phyloP scores from a whole-genome alignment of 176 grass and related monocot genomes.

The Metroxylon sagu region DNA sequence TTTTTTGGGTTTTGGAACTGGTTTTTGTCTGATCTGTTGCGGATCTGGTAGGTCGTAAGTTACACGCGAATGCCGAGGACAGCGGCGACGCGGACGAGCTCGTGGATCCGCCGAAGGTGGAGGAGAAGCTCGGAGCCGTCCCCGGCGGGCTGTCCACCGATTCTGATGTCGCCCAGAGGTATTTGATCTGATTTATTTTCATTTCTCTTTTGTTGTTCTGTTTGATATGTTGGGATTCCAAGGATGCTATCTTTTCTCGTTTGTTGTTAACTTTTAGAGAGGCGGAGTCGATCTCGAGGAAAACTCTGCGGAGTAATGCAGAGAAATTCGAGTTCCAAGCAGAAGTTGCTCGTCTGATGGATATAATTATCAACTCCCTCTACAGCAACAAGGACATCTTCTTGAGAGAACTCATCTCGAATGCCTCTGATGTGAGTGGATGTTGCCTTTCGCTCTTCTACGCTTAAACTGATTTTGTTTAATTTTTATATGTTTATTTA shows the following conservation, averaged over 20 bases:
- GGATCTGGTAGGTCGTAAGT: constrained; percentile 55
- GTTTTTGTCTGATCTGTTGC: background rate
- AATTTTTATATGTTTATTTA: too few relatives aligned
- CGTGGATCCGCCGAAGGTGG: constrained; percentile 71
- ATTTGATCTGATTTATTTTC: background rate
- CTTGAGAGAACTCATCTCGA: constrained; percentile 27
- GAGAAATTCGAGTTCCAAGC: constrained; percentile 1
- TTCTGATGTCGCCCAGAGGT: constrained; percentile 77
- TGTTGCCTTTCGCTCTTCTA: too few relatives aligned
- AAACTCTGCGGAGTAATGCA: background rate
- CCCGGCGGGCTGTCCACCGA: constrained; percentile 84
- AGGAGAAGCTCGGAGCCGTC: constrained; percentile 87
- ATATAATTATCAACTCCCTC: constrained; percentile 10
- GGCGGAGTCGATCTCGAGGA: constrained; percentile 12
- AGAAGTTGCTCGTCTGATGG: background rate
- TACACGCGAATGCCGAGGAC: constrained; percentile 89
- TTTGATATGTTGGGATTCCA: constrained; percentile 10
- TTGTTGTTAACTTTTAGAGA: constrained; percentile 40
- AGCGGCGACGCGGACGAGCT: constrained; percentile 53
- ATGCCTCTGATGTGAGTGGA: constrained; percentile 80
- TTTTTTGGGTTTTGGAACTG: constrained; percentile 6
- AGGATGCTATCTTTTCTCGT: constrained; percentile 1
- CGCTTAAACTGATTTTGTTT: too few relatives aligned
- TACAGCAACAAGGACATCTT: background rate
- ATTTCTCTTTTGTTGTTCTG: background rate